Conservation (phyloP, 2,329 filamentous ascomycete species). For the Penicillium sp. region DNA sequence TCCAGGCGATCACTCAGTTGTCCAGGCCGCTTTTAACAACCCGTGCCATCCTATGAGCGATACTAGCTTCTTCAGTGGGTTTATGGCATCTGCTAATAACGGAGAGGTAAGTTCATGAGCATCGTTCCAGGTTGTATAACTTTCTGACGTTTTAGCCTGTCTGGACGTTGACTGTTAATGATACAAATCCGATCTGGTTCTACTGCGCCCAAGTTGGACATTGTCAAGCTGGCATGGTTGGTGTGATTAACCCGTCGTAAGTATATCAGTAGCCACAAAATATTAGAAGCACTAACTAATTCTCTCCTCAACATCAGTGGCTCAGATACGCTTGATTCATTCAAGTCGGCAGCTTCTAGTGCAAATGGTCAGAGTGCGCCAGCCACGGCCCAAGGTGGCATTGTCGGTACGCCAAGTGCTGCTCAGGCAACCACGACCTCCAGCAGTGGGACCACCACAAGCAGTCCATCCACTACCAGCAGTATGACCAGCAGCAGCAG, state of each 20-base stretch:
- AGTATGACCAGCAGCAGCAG: background rate
- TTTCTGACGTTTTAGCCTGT: slow-evolving; percentile 41
- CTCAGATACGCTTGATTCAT: slow-evolving; percentile 7
- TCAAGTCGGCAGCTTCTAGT: slow-evolving; percentile 9
- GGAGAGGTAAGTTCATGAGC: slow-evolving; percentile 3
- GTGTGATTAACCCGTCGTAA: slow-evolving; percentile 67
- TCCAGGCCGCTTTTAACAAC: slow-evolving; percentile 49
- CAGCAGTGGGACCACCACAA: background rate
- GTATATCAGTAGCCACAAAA: slow-evolving; percentile 1
- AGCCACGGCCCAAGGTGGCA: slow-evolving; percentile 6
- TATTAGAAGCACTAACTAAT: background rate
- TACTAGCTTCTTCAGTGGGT: slow-evolving; percentile 50
- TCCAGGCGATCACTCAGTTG: slow-evolving; percentile 53
- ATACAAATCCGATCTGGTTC: slow-evolving; percentile 71
- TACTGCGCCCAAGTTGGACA: slow-evolving; percentile 75
- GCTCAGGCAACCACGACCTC: background rate
- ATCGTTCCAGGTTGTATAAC: background rate
- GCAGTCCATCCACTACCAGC: too few species aligned
- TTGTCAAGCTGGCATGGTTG: slow-evolving; percentile 72
- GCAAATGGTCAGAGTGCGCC: slow-evolving; percentile 4
- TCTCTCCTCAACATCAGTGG: slow-evolving; percentile 2
- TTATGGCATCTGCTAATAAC: slow-evolving; percentile 20
- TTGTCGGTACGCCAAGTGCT: slow-evolving; percentile 3
- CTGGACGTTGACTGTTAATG: slow-evolving; percentile 69
- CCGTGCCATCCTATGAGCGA: slow-evolving; percentile 49